Evolutionary conservation across 1,139 yeast genomes (phyloP).

Genomic region (Hemisphaericaspora xylofermentans): DNA sequence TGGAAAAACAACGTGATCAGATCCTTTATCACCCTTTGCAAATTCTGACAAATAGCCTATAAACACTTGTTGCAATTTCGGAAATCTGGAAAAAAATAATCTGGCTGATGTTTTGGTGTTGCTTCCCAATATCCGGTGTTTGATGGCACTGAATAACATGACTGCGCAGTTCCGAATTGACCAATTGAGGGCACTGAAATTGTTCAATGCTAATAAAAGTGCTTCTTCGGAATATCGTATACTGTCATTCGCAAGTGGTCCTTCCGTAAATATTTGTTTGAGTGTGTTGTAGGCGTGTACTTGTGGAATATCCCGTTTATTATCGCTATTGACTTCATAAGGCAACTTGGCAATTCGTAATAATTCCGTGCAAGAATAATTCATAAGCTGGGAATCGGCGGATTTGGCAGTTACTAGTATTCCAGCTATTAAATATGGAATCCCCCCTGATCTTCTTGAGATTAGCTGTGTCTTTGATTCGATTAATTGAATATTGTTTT

Average conservation of each 20-base stretch:
- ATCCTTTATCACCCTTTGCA: conserved; percentile 9
- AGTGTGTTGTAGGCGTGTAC: conserved; percentile 92
- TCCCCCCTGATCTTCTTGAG: conserved; percentile 88
- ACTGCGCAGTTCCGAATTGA: conserved; percentile 88
- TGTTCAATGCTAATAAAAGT: conserved; percentile 56
- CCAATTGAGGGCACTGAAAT: conserved; percentile 73
- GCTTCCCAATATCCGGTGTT: conserved; percentile 75
- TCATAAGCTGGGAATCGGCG: conserved; percentile 30
- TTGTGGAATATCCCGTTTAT: conserved; percentile 71
- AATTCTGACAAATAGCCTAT: conserved; percentile 14
- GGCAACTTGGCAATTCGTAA: conserved; percentile 53
- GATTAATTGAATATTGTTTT: conserved; percentile 51
- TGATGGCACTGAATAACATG: conserved; percentile 85
- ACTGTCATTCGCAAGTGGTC: conserved; percentile 56
- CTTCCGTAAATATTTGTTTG: conserved; percentile 68
- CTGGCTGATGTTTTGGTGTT: conserved; percentile 41
- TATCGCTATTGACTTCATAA: conserved; percentile 48
- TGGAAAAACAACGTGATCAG: conserved; percentile 66
- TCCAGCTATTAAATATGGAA: conserved; percentile 77
- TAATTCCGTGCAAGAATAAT: conserved; percentile 51
- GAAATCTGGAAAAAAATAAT: conserved; percentile 65
- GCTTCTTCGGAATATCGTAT: conserved; percentile 55
- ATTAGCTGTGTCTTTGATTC: conserved; percentile 63
- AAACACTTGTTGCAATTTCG: conserved; percentile 6
- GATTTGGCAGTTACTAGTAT: conserved; percentile 56